Percentiles rank a stretch among this genome's conserved stretches.
phyloP scores from a whole-genome alignment of 2,329 filamentous ascomycete genomes.

The Atkinsonella hypoxylon region DNA sequence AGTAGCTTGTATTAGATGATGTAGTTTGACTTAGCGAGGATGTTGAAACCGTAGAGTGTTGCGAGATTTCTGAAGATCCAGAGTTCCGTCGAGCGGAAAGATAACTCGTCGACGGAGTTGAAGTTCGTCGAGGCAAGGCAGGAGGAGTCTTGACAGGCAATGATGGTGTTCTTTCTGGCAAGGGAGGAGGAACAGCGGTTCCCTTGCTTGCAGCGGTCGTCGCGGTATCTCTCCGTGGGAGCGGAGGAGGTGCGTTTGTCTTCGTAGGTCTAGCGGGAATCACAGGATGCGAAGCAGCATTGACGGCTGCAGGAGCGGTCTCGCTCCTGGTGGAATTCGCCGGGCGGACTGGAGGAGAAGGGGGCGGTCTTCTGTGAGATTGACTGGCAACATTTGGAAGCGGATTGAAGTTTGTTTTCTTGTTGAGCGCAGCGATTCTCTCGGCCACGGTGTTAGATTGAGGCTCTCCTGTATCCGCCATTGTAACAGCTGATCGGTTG shows the following conservation, averaged over 20 bases:
- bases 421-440: conserved; percentile 52
- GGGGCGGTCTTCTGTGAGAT: conserved; percentile 29
- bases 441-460: conserved; percentile 49
- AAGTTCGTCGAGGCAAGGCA: conserved; percentile 38
- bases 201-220: conserved; percentile 8
- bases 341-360: conserved; percentile 30
- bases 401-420: conserved; percentile 44
- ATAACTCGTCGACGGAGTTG: conserved; percentile 25
- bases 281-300: conserved; percentile 10
- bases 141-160: conserved; percentile 28
- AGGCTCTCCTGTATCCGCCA: conserved; percentile 51
- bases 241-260: conserved; percentile 22
- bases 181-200: conserved; percentile 18
- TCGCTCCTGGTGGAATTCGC: conserved; percentile 23
- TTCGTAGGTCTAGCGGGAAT: conserved; percentile 29
- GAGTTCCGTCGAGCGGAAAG: conserved; percentile 38
- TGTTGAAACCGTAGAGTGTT: conserved; percentile 40
- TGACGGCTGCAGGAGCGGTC: conserved; percentile 18
- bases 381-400: conserved; percentile 17
- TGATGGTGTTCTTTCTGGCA: conserved; percentile 20
- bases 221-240: conserved; percentile 21
- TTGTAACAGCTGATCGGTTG: conserved; percentile 15
- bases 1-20: conserved; percentile 36
- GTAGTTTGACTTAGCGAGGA: conserved; percentile 34
- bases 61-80: conserved; percentile 44